These are phyloP conservation scores for Aspergillus fijiensis DNA, from an alignment of 2,329 filamentous ascomycete species.

Conservation along the genomic window DNA sequence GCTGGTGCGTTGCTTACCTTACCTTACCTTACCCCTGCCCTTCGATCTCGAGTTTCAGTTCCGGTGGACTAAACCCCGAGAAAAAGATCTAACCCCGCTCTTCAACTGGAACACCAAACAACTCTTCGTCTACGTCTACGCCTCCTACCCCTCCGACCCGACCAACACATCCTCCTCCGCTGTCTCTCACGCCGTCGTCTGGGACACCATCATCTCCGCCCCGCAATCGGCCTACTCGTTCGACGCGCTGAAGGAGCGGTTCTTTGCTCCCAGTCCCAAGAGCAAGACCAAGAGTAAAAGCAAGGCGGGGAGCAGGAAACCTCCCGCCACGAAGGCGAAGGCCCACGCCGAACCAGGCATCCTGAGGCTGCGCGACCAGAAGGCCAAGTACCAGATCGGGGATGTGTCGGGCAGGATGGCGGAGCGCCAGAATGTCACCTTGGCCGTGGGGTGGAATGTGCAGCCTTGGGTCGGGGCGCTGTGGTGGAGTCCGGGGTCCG, in stretches of 20 bases:
- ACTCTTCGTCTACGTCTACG: conserved; percentile 93
- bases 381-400: conserved; percentile 95
- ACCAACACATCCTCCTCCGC: conserved; percentile 23
- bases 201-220: conserved; percentile 89
- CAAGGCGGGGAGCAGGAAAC: conserved; percentile 10
- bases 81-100: conserved; percentile 73
- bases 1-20: conserved; percentile 52
- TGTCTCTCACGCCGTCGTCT: conserved; percentile 73
- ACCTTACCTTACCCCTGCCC: no score
- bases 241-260: conserved; percentile 37
- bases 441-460: conserved; percentile 91
- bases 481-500: conserved; percentile 68
- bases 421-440: conserved; percentile 67
- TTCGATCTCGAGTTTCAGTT: no score
- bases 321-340: conserved; percentile 1
- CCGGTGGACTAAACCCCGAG: neutral
- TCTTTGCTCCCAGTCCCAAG: conserved; percentile 32
- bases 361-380: conserved; percentile 76
- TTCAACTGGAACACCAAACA: conserved; percentile 99
- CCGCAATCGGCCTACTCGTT: conserved; percentile 46
- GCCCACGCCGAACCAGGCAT: conserved; percentile 53
- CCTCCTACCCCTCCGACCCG: conserved; percentile 58
- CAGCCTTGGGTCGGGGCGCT: conserved; percentile 93
- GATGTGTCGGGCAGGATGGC: conserved; percentile 80
- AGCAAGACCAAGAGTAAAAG: conserved; percentile 19